Conservation (phyloP, 306 rosid species). For the Glycine soja region DNA sequence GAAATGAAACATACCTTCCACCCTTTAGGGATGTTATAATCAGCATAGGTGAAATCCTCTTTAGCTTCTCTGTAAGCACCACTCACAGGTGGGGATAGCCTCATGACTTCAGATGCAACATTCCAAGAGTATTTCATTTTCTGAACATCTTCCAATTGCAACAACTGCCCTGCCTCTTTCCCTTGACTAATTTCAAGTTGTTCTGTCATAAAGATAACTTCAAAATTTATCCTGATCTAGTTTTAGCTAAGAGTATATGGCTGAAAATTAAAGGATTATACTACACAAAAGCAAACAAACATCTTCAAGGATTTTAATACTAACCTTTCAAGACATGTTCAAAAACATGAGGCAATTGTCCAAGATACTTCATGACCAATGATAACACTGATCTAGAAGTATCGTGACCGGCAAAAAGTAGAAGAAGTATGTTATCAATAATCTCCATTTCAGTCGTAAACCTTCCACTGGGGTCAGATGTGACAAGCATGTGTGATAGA, state of each 20-base stretch:
- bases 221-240: conserved; percentile 13
- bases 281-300: too few species aligned
- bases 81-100: conserved; percentile 55
- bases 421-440: conserved; percentile 52
- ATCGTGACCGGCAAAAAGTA: conserved; percentile 60
- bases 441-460: conserved; percentile 55
- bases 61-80: conserved; percentile 63
- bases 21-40: conserved; percentile 59
- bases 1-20: conserved; percentile 61
- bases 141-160: conserved; percentile 64
- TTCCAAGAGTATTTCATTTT: conserved; percentile 72
- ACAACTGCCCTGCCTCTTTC: conserved; percentile 52
- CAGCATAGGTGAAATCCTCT: conserved; percentile 59
- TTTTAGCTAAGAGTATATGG: background rate
- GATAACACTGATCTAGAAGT: conserved; percentile 57
- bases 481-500: conserved; percentile 55
- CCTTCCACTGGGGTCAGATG: conserved; percentile 51
- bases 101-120: conserved; percentile 59
- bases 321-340: conserved; percentile 57
- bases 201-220: conserved; percentile 48
- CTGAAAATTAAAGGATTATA: too few species aligned
- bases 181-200: conserved; percentile 54
- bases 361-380: conserved; percentile 55
- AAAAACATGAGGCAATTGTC: conserved; percentile 55
- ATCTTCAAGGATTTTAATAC: background rate